These are phyloP conservation scores for Paragyromitra xinjiangensis DNA, from an alignment of 495 filamentous ascomycete species.

Conservation along the genomic window DNA sequence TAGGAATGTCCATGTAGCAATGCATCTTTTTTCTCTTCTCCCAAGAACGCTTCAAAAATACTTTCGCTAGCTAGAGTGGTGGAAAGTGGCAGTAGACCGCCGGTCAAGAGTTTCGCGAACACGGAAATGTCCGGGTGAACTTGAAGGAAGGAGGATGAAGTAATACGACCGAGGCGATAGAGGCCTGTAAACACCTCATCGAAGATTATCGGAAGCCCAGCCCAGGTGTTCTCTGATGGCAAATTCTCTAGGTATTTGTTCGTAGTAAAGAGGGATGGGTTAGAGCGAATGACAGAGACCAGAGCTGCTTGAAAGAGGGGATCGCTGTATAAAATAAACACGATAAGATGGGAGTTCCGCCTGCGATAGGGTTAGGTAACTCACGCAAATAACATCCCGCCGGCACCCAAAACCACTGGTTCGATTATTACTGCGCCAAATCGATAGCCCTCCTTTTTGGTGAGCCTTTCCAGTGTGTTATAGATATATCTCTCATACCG, in stretches of 20 bases:
- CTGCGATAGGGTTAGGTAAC: constrained; percentile 47
- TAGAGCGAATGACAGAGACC: constrained; percentile 68
- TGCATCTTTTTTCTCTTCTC: constrained; percentile 73
- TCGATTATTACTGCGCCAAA: constrained; percentile 81
- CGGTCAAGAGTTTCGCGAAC: constrained; percentile 80
- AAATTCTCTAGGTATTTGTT: constrained; percentile 5
- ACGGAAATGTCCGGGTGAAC: constrained; percentile 74
- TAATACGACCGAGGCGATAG: constrained; percentile 75
- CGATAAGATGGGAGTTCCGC: constrained; percentile 39
- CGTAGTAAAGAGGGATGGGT: constrained; percentile 63
- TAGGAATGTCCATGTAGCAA: constrained; percentile 83
- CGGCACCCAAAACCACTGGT: constrained; percentile 77
- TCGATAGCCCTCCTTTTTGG: constrained; percentile 65
- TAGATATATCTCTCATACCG: constrained; percentile 69
- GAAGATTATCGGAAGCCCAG: constrained; percentile 75
- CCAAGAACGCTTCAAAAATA: constrained; percentile 75
- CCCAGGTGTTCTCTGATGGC: constrained; percentile 62
- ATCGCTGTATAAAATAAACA: constrained; percentile 63
- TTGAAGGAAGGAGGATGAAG: constrained; percentile 71
- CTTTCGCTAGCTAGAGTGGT: constrained; percentile 73
- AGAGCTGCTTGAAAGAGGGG: constrained; percentile 78
- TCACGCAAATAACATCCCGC: constrained; percentile 79
- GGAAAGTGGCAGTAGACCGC: constrained; percentile 77
- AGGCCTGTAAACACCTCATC: constrained; percentile 86
- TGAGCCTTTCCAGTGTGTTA: constrained; percentile 63